Base-by-base conservation (phyloP, 2,329 filamentous ascomycete genomes). In the Ilyonectria mors-panacis region DNA sequence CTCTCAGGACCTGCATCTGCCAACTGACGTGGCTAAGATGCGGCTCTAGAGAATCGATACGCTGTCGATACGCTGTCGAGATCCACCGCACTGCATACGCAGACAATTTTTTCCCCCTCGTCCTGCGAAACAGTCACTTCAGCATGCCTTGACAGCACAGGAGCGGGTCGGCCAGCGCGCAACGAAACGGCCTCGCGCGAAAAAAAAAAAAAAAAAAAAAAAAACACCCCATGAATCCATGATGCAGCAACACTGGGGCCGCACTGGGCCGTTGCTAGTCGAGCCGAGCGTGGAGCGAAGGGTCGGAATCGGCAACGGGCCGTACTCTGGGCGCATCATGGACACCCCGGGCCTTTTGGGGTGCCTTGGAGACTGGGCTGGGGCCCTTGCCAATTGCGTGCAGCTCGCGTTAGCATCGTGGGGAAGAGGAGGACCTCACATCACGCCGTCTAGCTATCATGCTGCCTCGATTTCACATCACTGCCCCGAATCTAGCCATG, bases 21-120 rank as follows among this genome's bases (percentile, higher is more conserved):
- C 70, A 66, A 68, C 66, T 71, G 73, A 75, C 70, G 73, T 75
- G 73, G 73, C 73, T 68, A 65, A 59, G 63, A 72, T 70, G 69
- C 71, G 72, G 72, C 73, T 75, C 67, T 75, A 53, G 48, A 54
- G 54, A 51, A 21, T 26, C 37, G 58, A 42, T 63, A 48, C 45
- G 54, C 37, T 68, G 53, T 56, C 53, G 51, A 50, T 39, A 39
- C 37, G 37, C 37, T n/a, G 37, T 39, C 12, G 37, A 57, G 61
- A 60, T 37, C 72, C 72, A 75, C 69, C 56, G 44, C 33, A 53
- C 59, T 59, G 65, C 73, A 73, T 26, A 48, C 53, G n/a, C 47
- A 39, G 58, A 53, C 45, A 54, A 58, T 5, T 59, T 65, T 66
- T 65, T 45, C n/a, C 28, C 28, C 21, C 15, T 30, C 51, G 13